phyloP scores from a whole-genome alignment of 176 grass and related monocot genomes.

The Carex pumila region DNA sequence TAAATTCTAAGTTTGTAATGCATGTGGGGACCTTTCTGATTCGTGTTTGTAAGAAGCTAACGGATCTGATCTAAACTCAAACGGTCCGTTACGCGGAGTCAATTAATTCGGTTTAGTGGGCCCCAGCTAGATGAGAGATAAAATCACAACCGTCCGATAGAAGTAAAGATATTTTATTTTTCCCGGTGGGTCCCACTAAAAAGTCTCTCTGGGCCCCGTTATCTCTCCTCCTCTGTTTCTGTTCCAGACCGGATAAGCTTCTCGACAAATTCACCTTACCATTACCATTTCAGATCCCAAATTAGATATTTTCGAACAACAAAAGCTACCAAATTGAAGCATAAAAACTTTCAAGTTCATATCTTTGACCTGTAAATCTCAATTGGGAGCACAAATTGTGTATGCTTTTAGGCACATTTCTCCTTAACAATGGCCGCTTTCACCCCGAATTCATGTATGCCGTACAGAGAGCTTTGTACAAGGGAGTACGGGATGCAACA shows the following conservation, averaged over 20 bases:
- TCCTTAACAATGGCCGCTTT: constrained; percentile 40
- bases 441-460: constrained; percentile 37
- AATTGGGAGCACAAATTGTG: background rate
- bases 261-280: background rate
- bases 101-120: too few relatives aligned
- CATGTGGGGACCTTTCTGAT: too few relatives aligned
- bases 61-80: too few relatives aligned
- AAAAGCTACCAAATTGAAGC: background rate
- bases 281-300: background rate
- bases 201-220: background rate
- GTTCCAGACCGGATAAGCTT: constrained; percentile 20
- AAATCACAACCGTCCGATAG: constrained; percentile 7
- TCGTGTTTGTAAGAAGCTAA: too few relatives aligned
- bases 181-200: background rate
- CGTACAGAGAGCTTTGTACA: constrained; percentile 31
- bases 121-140: background rate
- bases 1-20: too few relatives aligned
- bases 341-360: background rate
- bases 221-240: constrained; percentile 20
- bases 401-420: background rate
- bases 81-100: too few relatives aligned
- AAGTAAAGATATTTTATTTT: background rate
- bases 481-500: constrained; percentile 23
- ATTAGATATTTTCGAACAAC: background rate
- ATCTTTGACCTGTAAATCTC: background rate